These are phyloP conservation scores for Citrus reticulata DNA, from an alignment of 345 rosid genomes.

Conservation along the genomic window DNA sequence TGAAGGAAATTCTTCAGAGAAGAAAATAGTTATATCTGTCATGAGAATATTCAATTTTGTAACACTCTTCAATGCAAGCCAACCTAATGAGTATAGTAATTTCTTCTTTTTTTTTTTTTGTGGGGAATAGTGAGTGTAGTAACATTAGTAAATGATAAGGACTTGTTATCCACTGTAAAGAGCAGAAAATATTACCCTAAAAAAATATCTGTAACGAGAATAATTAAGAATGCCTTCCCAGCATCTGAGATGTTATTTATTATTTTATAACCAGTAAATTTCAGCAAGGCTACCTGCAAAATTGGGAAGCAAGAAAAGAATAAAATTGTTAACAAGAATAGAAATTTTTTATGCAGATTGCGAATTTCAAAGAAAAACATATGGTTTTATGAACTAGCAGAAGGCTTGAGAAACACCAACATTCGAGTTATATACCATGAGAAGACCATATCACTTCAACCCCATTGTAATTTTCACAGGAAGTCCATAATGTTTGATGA, in stretches of 20 bases:
- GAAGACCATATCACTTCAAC: not conserved
- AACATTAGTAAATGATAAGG: not conserved
- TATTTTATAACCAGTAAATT: conserved; percentile 86
- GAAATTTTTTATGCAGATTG: not conserved
- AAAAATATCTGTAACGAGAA: conserved; percentile 71
- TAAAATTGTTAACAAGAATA: not conserved
- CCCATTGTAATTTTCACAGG: too few species aligned
- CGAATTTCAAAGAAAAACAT: not conserved
- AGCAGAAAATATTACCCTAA: conserved; percentile 59
- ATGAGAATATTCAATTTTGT: not conserved
- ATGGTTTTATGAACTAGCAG: not conserved
- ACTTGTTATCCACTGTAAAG: not conserved
- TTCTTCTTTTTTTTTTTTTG: too few species aligned
- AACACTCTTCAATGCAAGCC: not conserved
- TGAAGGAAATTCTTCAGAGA: not conserved
- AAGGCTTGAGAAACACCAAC: not conserved
- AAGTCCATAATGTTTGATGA: not conserved
- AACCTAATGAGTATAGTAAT: not conserved
- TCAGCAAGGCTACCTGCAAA: conserved; percentile 87
- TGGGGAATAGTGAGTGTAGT: not conserved
- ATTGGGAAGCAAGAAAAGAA: conserved; percentile 4
- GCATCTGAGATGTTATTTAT: conserved; percentile 77
- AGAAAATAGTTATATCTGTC: not conserved
- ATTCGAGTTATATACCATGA: not conserved
- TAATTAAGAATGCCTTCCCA: conserved; percentile 88